phyloP scores from a whole-genome alignment of 805 yeast genomes.

The Yamadazyma philogaea region DNA sequence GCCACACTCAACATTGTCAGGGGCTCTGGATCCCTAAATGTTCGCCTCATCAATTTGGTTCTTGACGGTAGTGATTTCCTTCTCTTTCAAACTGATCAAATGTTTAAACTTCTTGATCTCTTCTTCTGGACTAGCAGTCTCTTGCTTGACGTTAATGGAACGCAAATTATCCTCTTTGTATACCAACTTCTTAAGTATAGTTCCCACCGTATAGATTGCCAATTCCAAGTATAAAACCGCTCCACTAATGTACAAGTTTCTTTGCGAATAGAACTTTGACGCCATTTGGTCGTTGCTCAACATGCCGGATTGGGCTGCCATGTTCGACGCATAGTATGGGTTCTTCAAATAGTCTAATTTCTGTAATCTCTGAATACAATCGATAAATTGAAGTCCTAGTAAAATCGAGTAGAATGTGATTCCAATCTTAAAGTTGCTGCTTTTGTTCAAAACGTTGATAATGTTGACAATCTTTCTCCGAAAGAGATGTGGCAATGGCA shows the following conservation, averaged over 20 bases:
- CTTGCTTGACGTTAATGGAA: slow-evolving; percentile 10
- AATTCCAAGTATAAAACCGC: slow-evolving; percentile 55
- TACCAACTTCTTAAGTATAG: slow-evolving; percentile 51
- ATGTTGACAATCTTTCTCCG: slow-evolving; percentile 43
- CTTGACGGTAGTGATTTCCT: slow-evolving; percentile 45
- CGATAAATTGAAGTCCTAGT: slow-evolving; percentile 50
- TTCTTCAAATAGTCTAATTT: slow-evolving; percentile 19
- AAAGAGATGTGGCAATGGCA: slow-evolving; percentile 53
- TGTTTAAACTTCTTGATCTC: slow-evolving; percentile 35
- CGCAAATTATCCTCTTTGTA: slow-evolving; percentile 35
- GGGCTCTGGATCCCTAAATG: background rate
- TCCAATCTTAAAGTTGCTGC: slow-evolving; percentile 45
- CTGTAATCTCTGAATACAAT: slow-evolving; percentile 47
- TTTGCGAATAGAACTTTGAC: slow-evolving; percentile 58
- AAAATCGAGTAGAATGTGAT: slow-evolving; percentile 39
- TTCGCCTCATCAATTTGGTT: slow-evolving; percentile 33
- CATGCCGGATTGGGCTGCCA: slow-evolving; percentile 8
- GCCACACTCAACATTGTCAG: too few species aligned
- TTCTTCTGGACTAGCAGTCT: slow-evolving; percentile 17
- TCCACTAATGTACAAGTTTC: slow-evolving; percentile 62
- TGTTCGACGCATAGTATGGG: slow-evolving; percentile 19
- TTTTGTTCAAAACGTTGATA: slow-evolving; percentile 31
- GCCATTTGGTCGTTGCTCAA: slow-evolving; percentile 53
- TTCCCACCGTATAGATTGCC: slow-evolving; percentile 53
- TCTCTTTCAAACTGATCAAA: slow-evolving; percentile 37